Conservation (phyloP, 495 filamentous ascomycete species). For the Neurospora discreta region DNA sequence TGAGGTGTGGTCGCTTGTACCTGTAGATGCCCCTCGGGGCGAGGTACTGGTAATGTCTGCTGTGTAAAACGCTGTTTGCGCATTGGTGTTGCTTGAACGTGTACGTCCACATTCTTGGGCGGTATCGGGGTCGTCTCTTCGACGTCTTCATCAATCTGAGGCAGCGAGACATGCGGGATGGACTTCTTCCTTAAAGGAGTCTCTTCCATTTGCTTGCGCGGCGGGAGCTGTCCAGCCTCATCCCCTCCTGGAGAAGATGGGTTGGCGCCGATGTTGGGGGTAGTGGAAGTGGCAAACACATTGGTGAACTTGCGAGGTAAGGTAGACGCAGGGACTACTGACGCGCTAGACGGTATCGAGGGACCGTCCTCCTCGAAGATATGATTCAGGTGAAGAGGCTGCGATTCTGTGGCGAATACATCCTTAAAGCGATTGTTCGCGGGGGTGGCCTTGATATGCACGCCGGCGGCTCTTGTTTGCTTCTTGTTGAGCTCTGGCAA, state of each 20-base stretch:
- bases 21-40: neutral
- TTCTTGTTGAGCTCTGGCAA: constrained; percentile 49
- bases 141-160: neutral
- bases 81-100: neutral
- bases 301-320: constrained; percentile 25
- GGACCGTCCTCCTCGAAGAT: constrained; percentile 8
- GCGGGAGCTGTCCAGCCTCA: neutral
- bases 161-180: neutral
- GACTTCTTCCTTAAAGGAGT: neutral
- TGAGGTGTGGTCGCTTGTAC: neutral
- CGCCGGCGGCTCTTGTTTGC: constrained; percentile 45
- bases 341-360: constrained; percentile 17
- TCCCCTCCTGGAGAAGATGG: neutral
- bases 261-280: neutral
- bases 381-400: neutral
- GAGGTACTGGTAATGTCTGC: neutral
- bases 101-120: neutral
- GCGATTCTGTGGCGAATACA: constrained; percentile 19
- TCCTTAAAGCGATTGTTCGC: constrained; percentile 44
- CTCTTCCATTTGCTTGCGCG: neutral
- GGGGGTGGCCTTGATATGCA: constrained; percentile 73
- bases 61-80: neutral
- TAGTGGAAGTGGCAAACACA: constrained; percentile 3
- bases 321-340: constrained; percentile 26
- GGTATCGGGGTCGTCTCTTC: neutral